These are phyloP conservation scores for Catharanthus roseus DNA, from an alignment of 257 asterid species.

Conservation along the genomic window DNA sequence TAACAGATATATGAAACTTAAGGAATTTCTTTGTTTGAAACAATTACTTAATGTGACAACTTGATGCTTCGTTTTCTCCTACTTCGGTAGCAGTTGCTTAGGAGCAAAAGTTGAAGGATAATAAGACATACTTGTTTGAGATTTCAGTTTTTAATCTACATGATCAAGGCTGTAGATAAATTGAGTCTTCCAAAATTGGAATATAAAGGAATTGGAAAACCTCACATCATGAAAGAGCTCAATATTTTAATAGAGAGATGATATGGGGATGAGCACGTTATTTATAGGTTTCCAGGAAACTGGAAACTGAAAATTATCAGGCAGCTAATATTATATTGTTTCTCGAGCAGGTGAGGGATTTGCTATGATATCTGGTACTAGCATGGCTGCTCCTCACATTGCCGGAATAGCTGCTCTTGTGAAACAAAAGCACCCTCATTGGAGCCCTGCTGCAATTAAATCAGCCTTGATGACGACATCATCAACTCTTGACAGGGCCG, in stretches of 20 bases:
- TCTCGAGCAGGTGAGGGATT: constrained; percentile 67
- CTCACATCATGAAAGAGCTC: background rate
- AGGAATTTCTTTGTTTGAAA: background rate
- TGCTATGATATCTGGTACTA: constrained; percentile 77
- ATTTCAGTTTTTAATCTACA: background rate
- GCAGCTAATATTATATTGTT: constrained; percentile 9
- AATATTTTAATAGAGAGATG: background rate
- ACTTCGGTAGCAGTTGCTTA: background rate
- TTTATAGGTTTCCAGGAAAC: background rate
- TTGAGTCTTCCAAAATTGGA: background rate
- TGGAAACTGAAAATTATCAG: background rate
- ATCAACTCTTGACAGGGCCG: constrained; percentile 60
- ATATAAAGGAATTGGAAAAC: background rate
- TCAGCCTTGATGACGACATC: constrained; percentile 80
- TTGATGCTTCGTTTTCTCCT: background rate
- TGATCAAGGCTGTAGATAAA: constrained; percentile 1
- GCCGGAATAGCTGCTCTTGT: constrained; percentile 82
- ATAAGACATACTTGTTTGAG: background rate
- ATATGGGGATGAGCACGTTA: background rate
- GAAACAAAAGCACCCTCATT: constrained; percentile 72
- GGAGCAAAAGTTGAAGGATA: background rate
- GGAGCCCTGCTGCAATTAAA: constrained; percentile 86
- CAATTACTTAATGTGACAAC: background rate
- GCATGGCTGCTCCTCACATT: constrained; percentile 88
- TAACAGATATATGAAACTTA: background rate